Evolutionary conservation across 331 rosid genomes (phyloP), one percentile per base, ranked within the genome.

Genomic region (Malus hybrid): DNA sequence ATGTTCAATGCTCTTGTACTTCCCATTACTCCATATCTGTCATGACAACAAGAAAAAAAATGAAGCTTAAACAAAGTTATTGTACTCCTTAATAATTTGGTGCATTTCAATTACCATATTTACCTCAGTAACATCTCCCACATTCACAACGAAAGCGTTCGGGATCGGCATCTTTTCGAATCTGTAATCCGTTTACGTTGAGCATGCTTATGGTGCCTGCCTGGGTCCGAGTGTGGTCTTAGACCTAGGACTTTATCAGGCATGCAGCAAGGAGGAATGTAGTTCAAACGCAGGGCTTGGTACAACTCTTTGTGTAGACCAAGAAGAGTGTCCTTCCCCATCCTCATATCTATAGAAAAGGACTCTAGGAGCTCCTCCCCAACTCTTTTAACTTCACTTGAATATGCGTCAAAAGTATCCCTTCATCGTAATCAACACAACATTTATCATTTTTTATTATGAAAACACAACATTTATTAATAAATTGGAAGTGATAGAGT

Each of bases 121-220:
- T 54, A 86, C 83, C 86, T 79, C 85, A 7, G 69, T 36, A 27
- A 39, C 63, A 31, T 83, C 90, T 16, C 86, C 87, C 18, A 83
- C 77, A 33, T 81, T 81, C 33, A 84, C 86, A n/a, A 86, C 80
- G 4, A 84, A 75, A 67, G 85, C 77, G n/a, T 81, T 70, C 32
- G 50, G 55, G 19, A 77, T 55, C 27, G 86, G 82, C 22, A 39
- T 48, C 69, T 56, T 86, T 80, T 27, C 73, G 66, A 50, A 86
- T 72, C 55, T 86, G 83, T 15, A 84, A 64, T 8, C 85, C 82
- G 2, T 55, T 54, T 1, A 83, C 81, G 46, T 67, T 61, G 33
- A 86, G 78, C 32, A 86, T 19, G 42, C 83, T 80, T 55, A 86
- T 73, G 74, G 85, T 75, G 80, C 68, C 60, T 75, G 80, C 68